Evolutionary conservation across 1,284 basidiomycete genomes (phyloP).

Genomic region (Heliocybe sulcata): DNA sequence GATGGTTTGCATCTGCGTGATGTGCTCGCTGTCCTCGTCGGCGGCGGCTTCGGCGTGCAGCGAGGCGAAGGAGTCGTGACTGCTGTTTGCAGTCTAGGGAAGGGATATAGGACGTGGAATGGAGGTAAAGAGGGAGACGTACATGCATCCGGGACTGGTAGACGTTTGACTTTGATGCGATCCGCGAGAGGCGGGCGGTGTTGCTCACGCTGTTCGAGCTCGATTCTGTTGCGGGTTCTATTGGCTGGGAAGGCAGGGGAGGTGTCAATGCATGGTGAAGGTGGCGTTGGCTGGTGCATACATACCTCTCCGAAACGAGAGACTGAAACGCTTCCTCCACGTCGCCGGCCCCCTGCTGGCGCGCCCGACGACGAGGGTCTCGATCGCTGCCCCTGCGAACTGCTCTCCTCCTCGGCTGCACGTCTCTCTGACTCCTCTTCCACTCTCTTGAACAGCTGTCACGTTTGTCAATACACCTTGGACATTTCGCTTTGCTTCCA

Average conservation of each 20-base stretch:
- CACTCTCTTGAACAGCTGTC: conserved; percentile 45
- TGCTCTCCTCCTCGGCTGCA: conserved; percentile 24
- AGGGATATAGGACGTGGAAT: conserved; percentile 4
- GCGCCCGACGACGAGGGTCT: conserved; percentile 12
- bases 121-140: conserved; percentile 12
- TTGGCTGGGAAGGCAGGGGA: conserved; percentile 12
- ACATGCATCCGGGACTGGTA: conserved; percentile 44
- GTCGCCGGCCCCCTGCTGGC: conserved; percentile 23
- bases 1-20: conserved; percentile 51
- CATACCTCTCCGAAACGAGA: conserved; percentile 48
- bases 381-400: conserved; percentile 8
- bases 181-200: conserved; percentile 24
- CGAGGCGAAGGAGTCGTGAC: conserved; percentile 45
- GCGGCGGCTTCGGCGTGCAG: conserved; percentile 22
- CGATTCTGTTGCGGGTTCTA: conserved; percentile 11
- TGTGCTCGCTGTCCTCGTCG: conserved; percentile 32
- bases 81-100: conserved; percentile 29
- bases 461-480: background rate
- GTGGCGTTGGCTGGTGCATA: conserved; percentile 8
- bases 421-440: conserved; percentile 44
- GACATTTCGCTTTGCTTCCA: background rate
- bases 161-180: conserved; percentile 36
- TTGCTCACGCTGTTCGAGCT: conserved; percentile 6
- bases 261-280: background rate
- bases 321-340: conserved; percentile 41